Base-by-base conservation (phyloP, 805 yeast species). In the Lachancea sp. region DNA sequence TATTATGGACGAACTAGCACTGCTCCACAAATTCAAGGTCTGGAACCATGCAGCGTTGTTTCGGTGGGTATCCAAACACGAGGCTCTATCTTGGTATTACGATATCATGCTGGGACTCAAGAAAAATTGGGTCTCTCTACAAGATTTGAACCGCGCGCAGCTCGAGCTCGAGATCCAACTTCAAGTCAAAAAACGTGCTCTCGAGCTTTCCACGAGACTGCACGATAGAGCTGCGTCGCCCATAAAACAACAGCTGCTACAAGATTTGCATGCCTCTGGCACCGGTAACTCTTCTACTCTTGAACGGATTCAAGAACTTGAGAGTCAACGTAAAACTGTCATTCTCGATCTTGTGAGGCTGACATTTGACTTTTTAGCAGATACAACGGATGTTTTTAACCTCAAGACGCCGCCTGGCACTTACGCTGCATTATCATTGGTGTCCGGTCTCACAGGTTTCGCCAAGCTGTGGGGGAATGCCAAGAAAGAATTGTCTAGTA, bases 21-120 rank as follows among this genome's bases (percentile, higher is more conserved):
- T 82, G 15, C 63, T 82, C 29, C 78, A 69, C 65, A 81, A 81
- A 54, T 71, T 73, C 44, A 58, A 59, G 20, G 42, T 65, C 4
- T 57, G 59, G 55, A 49, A 51, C 13, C 58, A 60, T 36, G 41
- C 47, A 13, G 41, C 50, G 8, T 51, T 67, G 2, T 48, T 64
- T 5, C 46, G 57, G 12, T 51, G 74, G 41, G 79, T 77, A 4
- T 61, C 66, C 3, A 70, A 71, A 54, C 87, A 84, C 58, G 87
- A 81, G 60, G 69, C 80, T 2, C 65, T 75, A 32, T 79, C 86
- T 0, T 83, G 91, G 90, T 80, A 79, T 65, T 71, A 72, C 44
- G 85, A 79, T 55, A 78, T 85, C 16, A 51, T 82, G 46, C 59
- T 81, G 13, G 79, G 79, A 1, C 58, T 82, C 41, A 75, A 77